These are phyloP conservation scores for Elsinoe perseae DNA, from an alignment of 2,329 filamentous ascomycete species.

Conservation along the genomic window DNA sequence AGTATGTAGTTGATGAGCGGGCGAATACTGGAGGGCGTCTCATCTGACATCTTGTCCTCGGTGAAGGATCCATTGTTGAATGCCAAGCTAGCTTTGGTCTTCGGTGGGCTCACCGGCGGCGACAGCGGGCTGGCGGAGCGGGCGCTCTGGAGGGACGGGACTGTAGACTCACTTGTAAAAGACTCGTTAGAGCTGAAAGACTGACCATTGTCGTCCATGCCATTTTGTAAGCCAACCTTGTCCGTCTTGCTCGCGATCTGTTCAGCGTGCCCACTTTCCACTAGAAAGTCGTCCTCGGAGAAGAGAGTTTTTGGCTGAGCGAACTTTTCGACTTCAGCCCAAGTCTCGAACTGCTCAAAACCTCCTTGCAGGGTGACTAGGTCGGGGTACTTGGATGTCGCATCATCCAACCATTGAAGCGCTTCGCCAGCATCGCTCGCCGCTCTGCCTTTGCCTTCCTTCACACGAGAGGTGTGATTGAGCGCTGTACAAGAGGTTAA, in stretches of 20 bases:
- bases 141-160: constrained; percentile 34
- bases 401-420: constrained; percentile 45
- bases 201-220: neutral
- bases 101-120: constrained; percentile 28
- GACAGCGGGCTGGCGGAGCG: constrained; percentile 27
- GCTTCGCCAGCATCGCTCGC: constrained; percentile 30
- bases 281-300: constrained; percentile 40
- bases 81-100: constrained; percentile 18
- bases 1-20: constrained; percentile 46
- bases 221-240: constrained; percentile 19
- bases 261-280: constrained; percentile 29
- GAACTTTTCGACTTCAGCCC: constrained; percentile 44
- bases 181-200: constrained; percentile 37
- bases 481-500: constrained; percentile 16
- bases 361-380: constrained; percentile 42
- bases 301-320: constrained; percentile 43
- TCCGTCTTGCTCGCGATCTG: constrained; percentile 19
- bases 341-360: constrained; percentile 41
- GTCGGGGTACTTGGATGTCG: constrained; percentile 38
- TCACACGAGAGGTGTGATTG: constrained; percentile 17
- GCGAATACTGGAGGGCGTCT: constrained; percentile 27
- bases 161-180: constrained; percentile 32
- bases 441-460: constrained; percentile 17
- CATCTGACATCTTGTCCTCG: neutral
- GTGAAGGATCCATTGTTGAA: neutral